A percentile compares a stretch with the other conserved stretches of the same genome.
Conservation (phyloP, 164 flowering plant species). For the Tetrastigma voinierianum region DNA sequence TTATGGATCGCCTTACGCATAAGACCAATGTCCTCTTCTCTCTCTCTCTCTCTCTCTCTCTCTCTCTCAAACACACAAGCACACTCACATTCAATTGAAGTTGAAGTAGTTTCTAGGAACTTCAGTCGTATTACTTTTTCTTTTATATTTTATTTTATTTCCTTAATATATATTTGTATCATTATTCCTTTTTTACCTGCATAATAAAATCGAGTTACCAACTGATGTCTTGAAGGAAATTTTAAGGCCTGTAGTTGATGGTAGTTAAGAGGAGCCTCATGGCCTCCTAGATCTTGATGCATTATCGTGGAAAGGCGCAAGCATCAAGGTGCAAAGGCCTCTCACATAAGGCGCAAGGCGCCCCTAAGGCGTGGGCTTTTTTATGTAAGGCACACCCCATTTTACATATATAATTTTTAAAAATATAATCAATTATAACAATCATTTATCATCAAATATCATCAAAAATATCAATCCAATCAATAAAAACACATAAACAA, state of each 20-base stretch:
- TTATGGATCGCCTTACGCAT: conserved; percentile 75
- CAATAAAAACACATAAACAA: too few relatives aligned
- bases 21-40: conserved; percentile 66
- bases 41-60: conserved; percentile 16
- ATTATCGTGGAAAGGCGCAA: too few relatives aligned
- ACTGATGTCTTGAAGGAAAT: conserved; percentile 84
- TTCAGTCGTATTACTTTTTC: neutral
- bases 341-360: too few relatives aligned
- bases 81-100: neutral
- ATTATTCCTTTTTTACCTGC: conserved; percentile 11
- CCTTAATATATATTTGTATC: conserved; percentile 3
- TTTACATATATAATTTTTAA: too few relatives aligned
- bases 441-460: too few relatives aligned
- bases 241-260: conserved; percentile 67
- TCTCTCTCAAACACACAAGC: neutral
- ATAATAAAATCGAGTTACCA: conserved; percentile 90
- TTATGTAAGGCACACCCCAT: too few relatives aligned
- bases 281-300: conserved; percentile 95
- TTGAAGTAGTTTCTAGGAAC: neutral
- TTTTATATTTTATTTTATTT: neutral
- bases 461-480: too few relatives aligned
- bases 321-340: too few relatives aligned
- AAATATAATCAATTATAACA: too few relatives aligned
- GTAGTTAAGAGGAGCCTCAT: conserved; percentile 53
- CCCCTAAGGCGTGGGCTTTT: too few relatives aligned